Conservation (phyloP, 1,284 basidiomycete species). For the Phellinidium pouzarii region DNA sequence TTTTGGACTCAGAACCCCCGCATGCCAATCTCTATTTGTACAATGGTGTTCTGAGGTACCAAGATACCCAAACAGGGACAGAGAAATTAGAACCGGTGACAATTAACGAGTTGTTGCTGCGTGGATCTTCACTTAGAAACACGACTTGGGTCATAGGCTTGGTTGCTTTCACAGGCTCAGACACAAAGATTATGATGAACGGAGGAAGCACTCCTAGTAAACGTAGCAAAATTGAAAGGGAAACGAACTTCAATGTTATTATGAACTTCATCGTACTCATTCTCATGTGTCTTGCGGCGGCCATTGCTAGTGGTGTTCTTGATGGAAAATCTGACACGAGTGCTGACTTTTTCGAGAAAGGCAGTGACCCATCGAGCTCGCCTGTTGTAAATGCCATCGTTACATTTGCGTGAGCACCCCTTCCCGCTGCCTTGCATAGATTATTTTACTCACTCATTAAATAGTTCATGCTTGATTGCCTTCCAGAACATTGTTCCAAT, state of each 20-base stretch:
- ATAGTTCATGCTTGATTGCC: slow-evolving; percentile 79
- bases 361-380: slow-evolving; percentile 55
- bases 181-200: slow-evolving; percentile 98
- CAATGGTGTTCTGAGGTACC: slow-evolving; percentile 80
- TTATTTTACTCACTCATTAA: neutral
- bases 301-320: slow-evolving; percentile 70
- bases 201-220: slow-evolving; percentile 90
- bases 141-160: slow-evolving; percentile 93
- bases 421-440: slow-evolving; percentile 3
- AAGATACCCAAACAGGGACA: slow-evolving; percentile 42
- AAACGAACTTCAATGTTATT: slow-evolving; percentile 98
- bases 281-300: slow-evolving; percentile 71
- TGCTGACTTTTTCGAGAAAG: slow-evolving; percentile 65
- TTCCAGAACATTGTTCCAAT: slow-evolving; percentile 99
- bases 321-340: slow-evolving; percentile 63
- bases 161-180: slow-evolving; percentile 90
- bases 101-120: slow-evolving; percentile 90
- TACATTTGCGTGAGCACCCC: slow-evolving; percentile 74
- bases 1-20: slow-evolving; percentile 89
- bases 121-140: slow-evolving; percentile 91
- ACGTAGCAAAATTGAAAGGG: slow-evolving; percentile 92
- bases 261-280: slow-evolving; percentile 87
- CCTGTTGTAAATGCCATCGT: slow-evolving; percentile 75
- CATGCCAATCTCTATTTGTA: slow-evolving; percentile 92
- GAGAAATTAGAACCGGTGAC: slow-evolving; percentile 63